Conservation (phyloP, 371 early-diverging fungal genomes). For the Mucor velutinosus region DNA sequence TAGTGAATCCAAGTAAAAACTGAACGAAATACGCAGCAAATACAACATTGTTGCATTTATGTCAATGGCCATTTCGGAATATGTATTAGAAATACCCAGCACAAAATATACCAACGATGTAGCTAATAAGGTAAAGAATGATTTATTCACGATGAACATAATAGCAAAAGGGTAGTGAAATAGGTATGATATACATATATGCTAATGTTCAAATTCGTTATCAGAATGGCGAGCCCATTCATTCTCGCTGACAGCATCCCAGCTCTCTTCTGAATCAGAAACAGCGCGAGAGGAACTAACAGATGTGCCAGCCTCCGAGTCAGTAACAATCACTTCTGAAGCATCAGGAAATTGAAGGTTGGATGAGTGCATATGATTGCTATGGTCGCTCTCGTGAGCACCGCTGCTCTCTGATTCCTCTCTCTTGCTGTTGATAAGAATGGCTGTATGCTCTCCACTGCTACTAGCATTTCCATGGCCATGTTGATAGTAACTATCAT, state of each 20-base stretch:
- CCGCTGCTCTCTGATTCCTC: neutral
- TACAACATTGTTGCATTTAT: no score
- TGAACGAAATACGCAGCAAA: no score
- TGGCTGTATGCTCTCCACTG: neutral
- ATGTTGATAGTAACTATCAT: neutral
- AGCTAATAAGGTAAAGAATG: no score
- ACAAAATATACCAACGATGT: no score
- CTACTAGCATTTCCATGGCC: neutral
- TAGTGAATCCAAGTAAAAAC: no score
- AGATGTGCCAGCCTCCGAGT: neutral
- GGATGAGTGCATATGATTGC: neutral
- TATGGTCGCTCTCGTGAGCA: neutral
- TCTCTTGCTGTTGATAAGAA: neutral
- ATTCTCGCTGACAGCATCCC: constrained; percentile 26
- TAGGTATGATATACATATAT: neutral
- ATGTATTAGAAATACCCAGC: no score
- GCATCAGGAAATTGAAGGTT: constrained; percentile 9
- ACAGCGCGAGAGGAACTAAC: neutral
- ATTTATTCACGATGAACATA: no score
- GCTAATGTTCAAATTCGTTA: neutral
- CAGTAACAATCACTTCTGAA: constrained; percentile 1
- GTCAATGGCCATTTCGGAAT: no score
- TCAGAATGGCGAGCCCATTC: constrained; percentile 5
- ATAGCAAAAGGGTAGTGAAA: no score
- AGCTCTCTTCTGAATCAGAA: constrained; percentile 38